A percentile compares a stretch with the other conserved stretches of the same genome.
Conservation (phyloP, 441 rosid species). For the Dalechampia spathulata region DNA sequence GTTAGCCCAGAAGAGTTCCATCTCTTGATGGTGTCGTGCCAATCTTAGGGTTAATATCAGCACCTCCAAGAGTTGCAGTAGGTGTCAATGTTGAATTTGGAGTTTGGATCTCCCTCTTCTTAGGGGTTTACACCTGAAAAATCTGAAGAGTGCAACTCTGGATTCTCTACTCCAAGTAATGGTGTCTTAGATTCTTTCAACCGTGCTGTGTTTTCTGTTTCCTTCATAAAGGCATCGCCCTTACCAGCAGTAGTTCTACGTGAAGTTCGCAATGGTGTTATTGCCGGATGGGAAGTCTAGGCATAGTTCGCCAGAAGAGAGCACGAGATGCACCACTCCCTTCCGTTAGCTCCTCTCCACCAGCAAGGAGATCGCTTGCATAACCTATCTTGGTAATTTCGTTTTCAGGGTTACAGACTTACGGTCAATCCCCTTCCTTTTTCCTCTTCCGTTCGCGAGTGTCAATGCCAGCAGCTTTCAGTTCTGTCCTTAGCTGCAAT, state of each 20-base stretch:
- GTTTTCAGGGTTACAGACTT: constrained; percentile 90
- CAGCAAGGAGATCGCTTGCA: constrained; percentile 79
- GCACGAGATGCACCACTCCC: constrained; percentile 94
- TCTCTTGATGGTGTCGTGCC: constrained; percentile 94
- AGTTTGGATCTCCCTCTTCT: constrained; percentile 75
- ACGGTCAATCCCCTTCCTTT: constrained; percentile 89
- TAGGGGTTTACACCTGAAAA: constrained; percentile 98
- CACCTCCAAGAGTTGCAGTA: constrained; percentile 77
- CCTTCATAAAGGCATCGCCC: constrained; percentile 99
- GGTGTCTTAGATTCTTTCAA: constrained; percentile 98
- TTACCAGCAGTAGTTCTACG: constrained; percentile 97
- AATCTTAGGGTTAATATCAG: constrained; percentile 69
- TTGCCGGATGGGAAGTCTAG: constrained; percentile 81
- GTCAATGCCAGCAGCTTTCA: constrained; percentile 97
- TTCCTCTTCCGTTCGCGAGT: constrained; percentile 71
- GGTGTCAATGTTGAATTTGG: constrained; percentile 94
- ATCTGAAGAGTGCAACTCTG: constrained; percentile 98
- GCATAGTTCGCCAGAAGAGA: constrained; percentile 89
- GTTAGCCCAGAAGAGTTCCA: constrained; percentile 70
- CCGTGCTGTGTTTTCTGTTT: constrained; percentile 92
- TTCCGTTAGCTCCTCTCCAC: constrained; percentile 70
- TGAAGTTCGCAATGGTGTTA: constrained; percentile 85
- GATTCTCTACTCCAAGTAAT: constrained; percentile 95
- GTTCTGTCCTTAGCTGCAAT: constrained; percentile 88
- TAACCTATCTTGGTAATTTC: constrained; percentile 99